Base-by-base conservation (phyloP, 169 alveolate genomes). In the Plasmodium malariae region DNA sequence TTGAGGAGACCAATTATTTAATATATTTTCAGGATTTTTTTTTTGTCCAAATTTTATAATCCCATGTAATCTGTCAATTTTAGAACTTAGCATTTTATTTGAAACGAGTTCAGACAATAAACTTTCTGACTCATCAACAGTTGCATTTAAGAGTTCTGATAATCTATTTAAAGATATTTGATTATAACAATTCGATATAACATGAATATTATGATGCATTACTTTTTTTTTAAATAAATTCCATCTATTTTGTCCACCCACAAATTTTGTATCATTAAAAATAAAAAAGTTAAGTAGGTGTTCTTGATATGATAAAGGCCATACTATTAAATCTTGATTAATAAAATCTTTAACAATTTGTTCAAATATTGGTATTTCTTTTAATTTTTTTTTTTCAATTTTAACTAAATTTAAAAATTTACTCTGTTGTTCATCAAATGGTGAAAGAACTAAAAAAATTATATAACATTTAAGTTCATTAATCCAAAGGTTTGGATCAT, bases 131-230 rank as follows among this genome's bases (percentile, higher is more conserved):
- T 92, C 96, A 17, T 93, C 94, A 7, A 87, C 36, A 45, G 74
- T 32, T 49, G 93, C 57, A 51, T 80, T 70, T 21, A 88, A 28
- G 11, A 93, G 72, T 14, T 88, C 90, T 12, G 94, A 28, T 48
- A 94, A 80, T 30, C 96, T 88, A 34, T 26, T 28, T 26, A 93
- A 76, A 0, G 89, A 73, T 0, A 93, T 51, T 55, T 85, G 62
- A 51, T 87, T 80, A 92, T 94, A 94, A 74, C 87, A 93, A 54
- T 91, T 92, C 49, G 94, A 87, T 2, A 88, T 89, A 28, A 94
- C 88, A 65, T 85, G 92, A 11, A 94, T 73, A 78, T 94, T 93
- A 89, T 94, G 96, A 73, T 93, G 96, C 55, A 94, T 72, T 48
- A 93, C 94, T n/a, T 95, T 92, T 87, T 93, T 93, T 65, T 74